A percentile compares a stretch with the other conserved stretches of the same genome.
These are phyloP conservation scores for Fusarium oligoseptatum DNA, from an alignment of 2,329 filamentous ascomycete species.

Conservation along the genomic window DNA sequence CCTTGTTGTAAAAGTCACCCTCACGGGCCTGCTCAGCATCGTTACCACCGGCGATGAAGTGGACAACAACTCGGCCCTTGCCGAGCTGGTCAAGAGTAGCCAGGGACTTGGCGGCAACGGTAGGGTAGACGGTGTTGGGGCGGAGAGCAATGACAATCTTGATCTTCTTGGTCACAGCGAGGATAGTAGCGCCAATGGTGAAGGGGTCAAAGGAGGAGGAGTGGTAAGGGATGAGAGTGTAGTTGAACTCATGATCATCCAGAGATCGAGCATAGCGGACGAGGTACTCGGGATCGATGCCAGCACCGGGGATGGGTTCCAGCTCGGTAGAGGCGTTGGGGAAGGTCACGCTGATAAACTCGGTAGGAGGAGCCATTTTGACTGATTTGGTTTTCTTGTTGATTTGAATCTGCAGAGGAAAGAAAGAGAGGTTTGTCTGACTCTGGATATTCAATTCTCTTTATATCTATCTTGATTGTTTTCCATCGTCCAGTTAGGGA, in stretches of 20 bases:
- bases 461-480: constrained; percentile 29
- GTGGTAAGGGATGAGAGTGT: constrained; percentile 71
- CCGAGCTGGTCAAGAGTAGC: constrained; percentile 72
- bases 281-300: constrained; percentile 68
- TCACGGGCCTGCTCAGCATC: constrained; percentile 71
- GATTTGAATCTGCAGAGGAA: neutral
- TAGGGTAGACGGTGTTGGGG: constrained; percentile 70
- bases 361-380: constrained; percentile 52
- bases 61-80: constrained; percentile 69
- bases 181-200: constrained; percentile 70
- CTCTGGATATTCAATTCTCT: constrained; percentile 2
- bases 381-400: neutral
- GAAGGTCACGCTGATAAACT: constrained; percentile 72
- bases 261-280: constrained; percentile 68
- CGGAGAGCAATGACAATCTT: constrained; percentile 73
- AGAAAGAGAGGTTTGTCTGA: neutral
- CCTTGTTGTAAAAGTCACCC: constrained; percentile 70
- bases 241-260: constrained; percentile 73
- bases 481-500: neutral
- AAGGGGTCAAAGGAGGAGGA: constrained; percentile 61
- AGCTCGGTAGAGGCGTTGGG: constrained; percentile 70
- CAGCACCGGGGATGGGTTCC: constrained; percentile 63
- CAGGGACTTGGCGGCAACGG: constrained; percentile 71
- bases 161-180: constrained; percentile 68
- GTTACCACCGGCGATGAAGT: constrained; percentile 73